phyloP scores from a whole-genome alignment of 2,329 filamentous ascomycete genomes.

The Diaporthe citriasiana region DNA sequence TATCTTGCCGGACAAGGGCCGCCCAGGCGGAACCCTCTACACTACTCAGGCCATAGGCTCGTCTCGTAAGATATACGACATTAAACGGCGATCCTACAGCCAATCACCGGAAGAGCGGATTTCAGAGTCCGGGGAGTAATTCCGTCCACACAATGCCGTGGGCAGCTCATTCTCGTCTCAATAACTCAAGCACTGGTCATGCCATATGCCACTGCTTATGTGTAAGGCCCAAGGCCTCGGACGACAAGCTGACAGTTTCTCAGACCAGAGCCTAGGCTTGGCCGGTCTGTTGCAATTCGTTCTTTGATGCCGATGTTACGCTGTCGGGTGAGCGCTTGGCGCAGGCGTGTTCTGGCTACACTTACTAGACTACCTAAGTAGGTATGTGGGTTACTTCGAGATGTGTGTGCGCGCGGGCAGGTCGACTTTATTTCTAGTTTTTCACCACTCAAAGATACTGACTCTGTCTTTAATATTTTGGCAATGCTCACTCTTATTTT shows the following conservation, averaged over 20 bases:
- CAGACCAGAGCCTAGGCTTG: neutral
- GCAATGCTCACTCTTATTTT: neutral
- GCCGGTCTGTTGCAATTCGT: neutral
- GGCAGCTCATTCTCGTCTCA: neutral
- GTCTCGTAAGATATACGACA: slow-evolving; percentile 24
- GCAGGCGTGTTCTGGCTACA: too few relatives aligned
- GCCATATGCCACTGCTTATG: neutral
- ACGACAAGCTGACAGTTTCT: neutral
- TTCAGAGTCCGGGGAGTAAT: neutral
- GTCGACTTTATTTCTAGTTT: neutral
- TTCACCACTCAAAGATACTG: neutral
- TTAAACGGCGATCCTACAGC: slow-evolving; percentile 18
- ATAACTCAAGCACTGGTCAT: neutral
- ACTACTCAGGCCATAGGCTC: neutral
- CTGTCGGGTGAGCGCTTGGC: neutral
- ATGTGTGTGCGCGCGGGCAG: neutral
- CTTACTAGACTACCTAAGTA: too few relatives aligned
- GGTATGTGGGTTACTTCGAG: neutral
- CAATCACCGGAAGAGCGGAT: slow-evolving; percentile 13
- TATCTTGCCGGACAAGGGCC: neutral
- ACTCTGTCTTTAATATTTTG: neutral
- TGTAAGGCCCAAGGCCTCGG: neutral
- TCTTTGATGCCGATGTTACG: neutral
- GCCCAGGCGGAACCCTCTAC: neutral
- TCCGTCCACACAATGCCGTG: neutral